Evolutionary conservation across 2,329 filamentous ascomycete species (phyloP).

Genomic region (Colletotrichum destructivum): DNA sequence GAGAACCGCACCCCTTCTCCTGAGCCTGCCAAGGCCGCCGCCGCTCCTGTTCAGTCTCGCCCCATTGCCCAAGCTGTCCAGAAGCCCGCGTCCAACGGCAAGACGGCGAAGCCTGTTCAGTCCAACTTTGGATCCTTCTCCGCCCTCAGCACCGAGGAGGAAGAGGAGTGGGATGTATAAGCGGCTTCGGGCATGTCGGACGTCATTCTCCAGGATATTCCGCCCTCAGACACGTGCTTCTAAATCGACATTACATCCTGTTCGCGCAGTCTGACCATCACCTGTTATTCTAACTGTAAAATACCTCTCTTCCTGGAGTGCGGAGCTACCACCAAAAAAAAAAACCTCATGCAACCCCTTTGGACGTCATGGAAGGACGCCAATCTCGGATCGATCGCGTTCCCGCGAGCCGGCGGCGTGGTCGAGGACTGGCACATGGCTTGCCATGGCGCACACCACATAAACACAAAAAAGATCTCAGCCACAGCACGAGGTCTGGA

Average conservation of each 20-base stretch:
- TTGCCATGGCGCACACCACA: constrained; percentile 36
- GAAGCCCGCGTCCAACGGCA: constrained; percentile 49
- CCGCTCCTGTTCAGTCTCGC: constrained; percentile 46
- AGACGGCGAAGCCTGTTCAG: constrained; percentile 49
- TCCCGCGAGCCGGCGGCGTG: constrained; percentile 25
- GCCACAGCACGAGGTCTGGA: constrained; percentile 38
- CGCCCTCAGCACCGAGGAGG: constrained; percentile 61
- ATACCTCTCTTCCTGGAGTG: constrained; percentile 42
- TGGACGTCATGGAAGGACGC: constrained; percentile 32
- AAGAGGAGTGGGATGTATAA: constrained; percentile 69
- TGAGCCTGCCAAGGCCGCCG: constrained; percentile 49
- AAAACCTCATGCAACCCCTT: constrained; percentile 24
- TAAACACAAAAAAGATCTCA: constrained; percentile 37
- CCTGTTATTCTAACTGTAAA: constrained; percentile 43
- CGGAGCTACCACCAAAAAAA: constrained; percentile 25
- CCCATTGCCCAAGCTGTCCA: constrained; percentile 50
- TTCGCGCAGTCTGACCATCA: constrained; percentile 37
- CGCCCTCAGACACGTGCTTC: constrained; percentile 22
- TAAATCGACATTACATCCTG: not conserved
- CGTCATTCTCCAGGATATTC: constrained; percentile 35
- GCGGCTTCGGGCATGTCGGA: constrained; percentile 1
- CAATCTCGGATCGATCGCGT: constrained; percentile 20
- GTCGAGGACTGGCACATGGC: constrained; percentile 27
- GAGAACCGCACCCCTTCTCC: constrained; percentile 58
- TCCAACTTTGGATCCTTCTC: constrained; percentile 63